Base-by-base conservation (phyloP, 2,329 filamentous ascomycete species). In the Ceratocystis papillata region DNA sequence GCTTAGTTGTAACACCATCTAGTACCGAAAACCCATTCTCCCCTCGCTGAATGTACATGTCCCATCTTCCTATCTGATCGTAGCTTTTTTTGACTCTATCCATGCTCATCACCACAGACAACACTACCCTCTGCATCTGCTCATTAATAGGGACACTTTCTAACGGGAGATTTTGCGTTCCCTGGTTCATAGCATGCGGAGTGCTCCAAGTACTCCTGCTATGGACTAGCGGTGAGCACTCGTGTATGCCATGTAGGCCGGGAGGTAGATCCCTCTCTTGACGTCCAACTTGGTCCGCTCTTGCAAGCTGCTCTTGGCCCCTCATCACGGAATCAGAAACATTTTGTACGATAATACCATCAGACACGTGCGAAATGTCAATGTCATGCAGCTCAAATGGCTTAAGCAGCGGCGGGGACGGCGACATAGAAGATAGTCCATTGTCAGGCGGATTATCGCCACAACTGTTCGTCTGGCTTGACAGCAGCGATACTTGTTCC, bases 121-220 rank as follows among this genome's bases (percentile, higher is more conserved):
- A 5, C 20, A 48, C 33, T 22, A 70, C 28, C 37, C 65, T 62
- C 50, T 69, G 68, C 6, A 70, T 71, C 55, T 69, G 53, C 33
- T 70, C 61, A 3, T 63, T 50, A 30, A 12, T 63, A 22, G 73
- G 68, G n/a, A 71, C 70, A 30, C 57, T 70, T 67, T 73, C 73
- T 6, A 74, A 66, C 7, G 72, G 71, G 44, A 73, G 68, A 45
- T 46, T 25, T 8, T 44, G 63, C 22, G 60, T 60, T 12, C 37
- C 37, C 28, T 55, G 55, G 44, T 41, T 60, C 44, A 22, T 30
- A 22, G 50, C 25, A 59, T 41, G 41, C 4, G 41, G 48, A 3
- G 37, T 12, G 12, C 48, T 20, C 17, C 15, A 37, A 7, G 28
- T n/a, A 30, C 53, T 33, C 8, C 53, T 25, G 15, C 28, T 25